phyloP scores from a whole-genome alignment of 306 rosid species.

The Malus sylvestris region DNA sequence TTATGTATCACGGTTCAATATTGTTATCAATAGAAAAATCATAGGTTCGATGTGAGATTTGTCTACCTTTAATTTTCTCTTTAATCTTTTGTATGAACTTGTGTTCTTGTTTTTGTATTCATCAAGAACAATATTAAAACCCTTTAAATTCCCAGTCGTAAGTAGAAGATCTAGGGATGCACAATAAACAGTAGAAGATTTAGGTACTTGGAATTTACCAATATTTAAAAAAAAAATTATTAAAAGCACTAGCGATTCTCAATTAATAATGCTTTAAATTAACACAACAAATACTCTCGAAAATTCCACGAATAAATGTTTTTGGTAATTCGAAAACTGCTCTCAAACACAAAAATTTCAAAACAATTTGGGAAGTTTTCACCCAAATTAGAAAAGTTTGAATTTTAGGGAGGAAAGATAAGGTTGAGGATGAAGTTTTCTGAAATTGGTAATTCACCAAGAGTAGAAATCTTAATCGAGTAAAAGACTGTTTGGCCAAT shows the following conservation, averaged over 20 bases:
- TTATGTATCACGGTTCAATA: background rate
- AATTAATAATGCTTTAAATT: no score
- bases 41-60: background rate
- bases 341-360: background rate
- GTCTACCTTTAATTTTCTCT: background rate
- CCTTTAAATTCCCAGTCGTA: background rate
- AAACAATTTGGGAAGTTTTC: background rate
- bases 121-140: background rate
- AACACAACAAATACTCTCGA: no score
- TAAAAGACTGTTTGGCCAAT: background rate
- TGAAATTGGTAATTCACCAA: background rate
- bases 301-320: background rate
- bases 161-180: background rate
- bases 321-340: background rate
- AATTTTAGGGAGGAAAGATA: background rate
- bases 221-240: no score
- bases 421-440: background rate
- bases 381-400: background rate
- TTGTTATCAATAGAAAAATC: no score
- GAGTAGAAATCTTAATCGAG: conserved; percentile 6
- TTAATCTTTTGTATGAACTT: background rate
- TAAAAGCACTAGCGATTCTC: background rate
- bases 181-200: no score
- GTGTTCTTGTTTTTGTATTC: background rate
- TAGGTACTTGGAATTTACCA: no score